phyloP scores from a whole-genome alignment of 2,329 filamentous ascomycete genomes.

The Alternaria consortialis region DNA sequence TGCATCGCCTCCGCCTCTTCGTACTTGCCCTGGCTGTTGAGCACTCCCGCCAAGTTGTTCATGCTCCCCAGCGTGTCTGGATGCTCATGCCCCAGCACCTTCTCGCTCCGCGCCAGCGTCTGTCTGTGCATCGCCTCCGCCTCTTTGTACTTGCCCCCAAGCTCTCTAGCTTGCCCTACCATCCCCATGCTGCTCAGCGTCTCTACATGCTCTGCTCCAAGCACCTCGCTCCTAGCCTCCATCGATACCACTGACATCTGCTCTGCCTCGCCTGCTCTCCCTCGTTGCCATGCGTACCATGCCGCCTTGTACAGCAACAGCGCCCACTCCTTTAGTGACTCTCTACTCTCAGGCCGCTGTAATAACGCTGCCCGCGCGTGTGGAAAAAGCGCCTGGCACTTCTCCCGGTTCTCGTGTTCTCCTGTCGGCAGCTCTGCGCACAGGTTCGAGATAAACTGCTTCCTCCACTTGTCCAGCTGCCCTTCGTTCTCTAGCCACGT shows the following conservation, averaged over 20 bases:
- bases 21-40: too few species aligned
- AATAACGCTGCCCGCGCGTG: too few species aligned
- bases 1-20: too few species aligned
- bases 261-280: slow-evolving; percentile 14
- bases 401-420: slow-evolving; percentile 42
- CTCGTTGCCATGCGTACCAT: slow-evolving; percentile 19
- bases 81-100: too few species aligned
- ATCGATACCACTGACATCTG: slow-evolving; percentile 6
- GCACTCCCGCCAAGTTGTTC: too few species aligned
- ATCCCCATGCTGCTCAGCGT: slow-evolving; percentile 11
- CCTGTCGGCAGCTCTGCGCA: slow-evolving; percentile 24
- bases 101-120: not conserved
- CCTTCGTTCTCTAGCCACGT: too few species aligned
- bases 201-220: slow-evolving; percentile 4
- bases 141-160: too few species aligned
- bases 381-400: too few species aligned
- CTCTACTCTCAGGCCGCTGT: too few species aligned
- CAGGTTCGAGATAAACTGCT: too few species aligned
- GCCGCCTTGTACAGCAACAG: slow-evolving; percentile 14
- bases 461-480: too few species aligned
- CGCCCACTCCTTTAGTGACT: slow-evolving; percentile 3
- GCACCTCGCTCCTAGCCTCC: slow-evolving; percentile 3
- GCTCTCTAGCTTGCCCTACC: not conserved
- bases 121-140: slow-evolving; percentile 5
- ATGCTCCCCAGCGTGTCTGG: too few species aligned